phyloP scores from a whole-genome alignment of 306 rosid genomes.

The Citrullus colocynthis region DNA sequence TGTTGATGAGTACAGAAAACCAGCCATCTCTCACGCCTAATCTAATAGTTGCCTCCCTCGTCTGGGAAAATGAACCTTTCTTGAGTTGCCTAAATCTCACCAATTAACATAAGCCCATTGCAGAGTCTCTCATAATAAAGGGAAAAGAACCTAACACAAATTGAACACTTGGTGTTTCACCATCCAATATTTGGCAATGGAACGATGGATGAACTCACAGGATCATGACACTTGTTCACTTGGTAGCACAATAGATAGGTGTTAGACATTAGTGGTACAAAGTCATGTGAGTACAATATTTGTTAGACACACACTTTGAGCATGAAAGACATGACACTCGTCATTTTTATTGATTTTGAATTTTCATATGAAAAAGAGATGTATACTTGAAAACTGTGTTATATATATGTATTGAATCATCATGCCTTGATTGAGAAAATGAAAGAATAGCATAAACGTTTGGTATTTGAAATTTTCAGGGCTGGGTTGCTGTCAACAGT shows the following conservation, averaged over 20 bases:
- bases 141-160: background rate
- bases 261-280: no score
- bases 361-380: no score
- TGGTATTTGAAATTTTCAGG: slow-evolving; percentile 31
- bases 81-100: background rate
- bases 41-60: no score
- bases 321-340: no score
- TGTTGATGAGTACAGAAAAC: background rate
- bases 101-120: background rate
- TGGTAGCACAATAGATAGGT: no score
- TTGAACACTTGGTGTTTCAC: background rate
- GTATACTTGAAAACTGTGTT: no score
- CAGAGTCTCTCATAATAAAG: background rate
- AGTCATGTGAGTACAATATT: no score
- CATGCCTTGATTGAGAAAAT: no score
- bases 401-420: no score
- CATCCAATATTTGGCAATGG: background rate
- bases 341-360: no score
- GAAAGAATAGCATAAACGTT: background rate
- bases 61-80: background rate
- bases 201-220: background rate
- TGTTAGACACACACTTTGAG: no score
- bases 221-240: background rate
- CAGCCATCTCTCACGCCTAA: background rate
- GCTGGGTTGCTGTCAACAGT: slow-evolving; percentile 42